A percentile compares a stretch with the other conserved stretches of the same genome.
Evolutionary conservation across 2,329 filamentous ascomycete genomes (phyloP).

Genomic region (Epichloe sibirici): DNA sequence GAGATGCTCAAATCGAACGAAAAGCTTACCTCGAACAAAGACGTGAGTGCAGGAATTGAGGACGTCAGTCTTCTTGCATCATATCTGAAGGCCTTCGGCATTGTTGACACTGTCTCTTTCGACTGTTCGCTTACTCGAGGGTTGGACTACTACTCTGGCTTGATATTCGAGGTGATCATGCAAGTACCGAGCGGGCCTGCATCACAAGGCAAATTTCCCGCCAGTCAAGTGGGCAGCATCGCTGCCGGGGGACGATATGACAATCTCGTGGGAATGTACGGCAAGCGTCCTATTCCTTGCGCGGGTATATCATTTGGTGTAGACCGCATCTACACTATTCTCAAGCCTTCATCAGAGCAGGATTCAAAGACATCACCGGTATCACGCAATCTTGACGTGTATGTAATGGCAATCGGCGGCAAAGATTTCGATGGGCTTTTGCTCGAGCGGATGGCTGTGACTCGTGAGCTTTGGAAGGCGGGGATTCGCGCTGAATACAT

Average conservation of each 20-base stretch:
- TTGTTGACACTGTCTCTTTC: slow-evolving; percentile 66
- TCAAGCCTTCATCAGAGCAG: slow-evolving; percentile 36
- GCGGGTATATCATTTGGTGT: slow-evolving; percentile 75
- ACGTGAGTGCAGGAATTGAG: slow-evolving; percentile 64
- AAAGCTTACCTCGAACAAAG: slow-evolving; percentile 55
- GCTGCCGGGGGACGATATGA: slow-evolving; percentile 88
- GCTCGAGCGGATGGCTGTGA: slow-evolving; percentile 72
- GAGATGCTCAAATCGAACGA: slow-evolving; percentile 56
- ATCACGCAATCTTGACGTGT: slow-evolving; percentile 57
- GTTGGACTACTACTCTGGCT: slow-evolving; percentile 79
- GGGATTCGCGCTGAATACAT: slow-evolving; percentile 76
- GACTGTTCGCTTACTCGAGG: slow-evolving; percentile 83
- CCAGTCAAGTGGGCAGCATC: slow-evolving; percentile 64
- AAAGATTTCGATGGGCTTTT: slow-evolving; percentile 73
- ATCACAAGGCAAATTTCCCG: slow-evolving; percentile 31
- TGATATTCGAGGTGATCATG: slow-evolving; percentile 80
- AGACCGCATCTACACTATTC: slow-evolving; percentile 89
- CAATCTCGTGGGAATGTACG: slow-evolving; percentile 89
- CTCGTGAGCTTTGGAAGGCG: slow-evolving; percentile 67
- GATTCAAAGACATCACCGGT: too few species aligned
- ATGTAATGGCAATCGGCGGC: slow-evolving; percentile 87
- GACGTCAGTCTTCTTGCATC: slow-evolving; percentile 73
- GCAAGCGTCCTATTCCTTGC: slow-evolving; percentile 62
- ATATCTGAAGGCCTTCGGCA: slow-evolving; percentile 68
- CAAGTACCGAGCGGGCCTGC: too few species aligned